Conservation (phyloP, 192 early-diverging fungal species). For the Kappamyces sp. region DNA sequence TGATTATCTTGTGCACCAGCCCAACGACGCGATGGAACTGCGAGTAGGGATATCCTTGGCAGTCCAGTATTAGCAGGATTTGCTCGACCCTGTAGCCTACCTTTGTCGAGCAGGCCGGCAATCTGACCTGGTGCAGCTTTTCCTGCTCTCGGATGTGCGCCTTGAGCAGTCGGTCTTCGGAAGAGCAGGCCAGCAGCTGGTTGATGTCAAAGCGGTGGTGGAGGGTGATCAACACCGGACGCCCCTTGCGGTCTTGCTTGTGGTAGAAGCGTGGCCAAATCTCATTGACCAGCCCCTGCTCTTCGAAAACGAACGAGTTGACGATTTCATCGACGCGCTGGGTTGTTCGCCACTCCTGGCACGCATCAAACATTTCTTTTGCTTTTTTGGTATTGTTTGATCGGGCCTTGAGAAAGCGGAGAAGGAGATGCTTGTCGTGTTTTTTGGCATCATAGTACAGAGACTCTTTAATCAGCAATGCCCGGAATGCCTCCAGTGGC, state of each 20-base stretch:
- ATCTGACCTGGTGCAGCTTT: slow-evolving; percentile 56
- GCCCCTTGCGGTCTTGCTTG: slow-evolving; percentile 80
- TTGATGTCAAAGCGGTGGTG: slow-evolving; percentile 64
- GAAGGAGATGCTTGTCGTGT: slow-evolving; percentile 60
- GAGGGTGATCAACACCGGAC: slow-evolving; percentile 85
- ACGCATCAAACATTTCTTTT: slow-evolving; percentile 68
- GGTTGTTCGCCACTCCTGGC: slow-evolving; percentile 59
- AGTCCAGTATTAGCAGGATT: slow-evolving; percentile 83
- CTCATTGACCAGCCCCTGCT: slow-evolving; percentile 47
- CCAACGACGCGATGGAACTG: slow-evolving; percentile 61
- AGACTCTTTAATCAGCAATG: too few species aligned
- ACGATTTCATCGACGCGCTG: slow-evolving; percentile 47
- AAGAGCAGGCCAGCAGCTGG: slow-evolving; percentile 53
- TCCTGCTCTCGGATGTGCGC: slow-evolving; percentile 71
- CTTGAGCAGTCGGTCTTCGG: slow-evolving; percentile 61
- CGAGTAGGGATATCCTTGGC: slow-evolving; percentile 69
- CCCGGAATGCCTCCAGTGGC: too few species aligned
- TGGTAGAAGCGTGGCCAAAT: slow-evolving; percentile 76
- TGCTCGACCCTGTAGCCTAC: slow-evolving; percentile 62
- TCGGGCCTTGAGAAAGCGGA: slow-evolving; percentile 25
- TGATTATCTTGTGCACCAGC: slow-evolving; percentile 64
- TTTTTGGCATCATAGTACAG: slow-evolving; percentile 43
- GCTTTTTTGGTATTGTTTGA: slow-evolving; percentile 46
- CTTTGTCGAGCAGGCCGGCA: slow-evolving; percentile 72
- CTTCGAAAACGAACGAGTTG: slow-evolving; percentile 18